Evolutionary conservation across 805 yeast species (phyloP).

Genomic region (Hanseniaspora nectarophila): DNA sequence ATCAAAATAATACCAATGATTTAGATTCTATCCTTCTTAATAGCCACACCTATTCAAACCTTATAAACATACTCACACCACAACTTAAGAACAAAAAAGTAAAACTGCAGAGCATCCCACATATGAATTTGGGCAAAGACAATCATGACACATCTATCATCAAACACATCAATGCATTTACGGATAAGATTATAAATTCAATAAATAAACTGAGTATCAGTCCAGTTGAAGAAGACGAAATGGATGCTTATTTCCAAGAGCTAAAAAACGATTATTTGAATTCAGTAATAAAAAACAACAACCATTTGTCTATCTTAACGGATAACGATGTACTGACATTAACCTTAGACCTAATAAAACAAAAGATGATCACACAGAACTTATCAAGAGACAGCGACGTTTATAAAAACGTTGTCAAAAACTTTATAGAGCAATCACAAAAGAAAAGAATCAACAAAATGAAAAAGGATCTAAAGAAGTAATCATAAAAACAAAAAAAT

Average conservation of each 20-base stretch:
- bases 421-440: conserved; percentile 82
- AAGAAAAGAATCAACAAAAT: conserved; percentile 47
- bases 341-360: conserved; percentile 26
- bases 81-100: neutral
- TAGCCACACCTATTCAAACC: neutral
- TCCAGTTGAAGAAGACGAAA: neutral
- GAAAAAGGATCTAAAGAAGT: conserved; percentile 26
- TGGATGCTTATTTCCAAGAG: neutral
- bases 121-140: neutral
- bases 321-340: neutral
- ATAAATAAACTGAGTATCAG: neutral
- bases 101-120: neutral
- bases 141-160: neutral
- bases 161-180: neutral
- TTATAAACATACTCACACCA: neutral
- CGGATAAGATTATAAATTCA: neutral
- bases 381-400: conserved; percentile 55
- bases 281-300: neutral
- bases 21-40: neutral
- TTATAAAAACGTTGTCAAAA: conserved; percentile 79
- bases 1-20: neutral
- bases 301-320: neutral
- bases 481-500: conserved; percentile 19
- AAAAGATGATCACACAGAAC: conserved; percentile 34
- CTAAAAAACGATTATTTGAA: neutral